Evolutionary conservation across 352 stramenopile species (phyloP).

Genomic region (Globisporangium lucens): DNA sequence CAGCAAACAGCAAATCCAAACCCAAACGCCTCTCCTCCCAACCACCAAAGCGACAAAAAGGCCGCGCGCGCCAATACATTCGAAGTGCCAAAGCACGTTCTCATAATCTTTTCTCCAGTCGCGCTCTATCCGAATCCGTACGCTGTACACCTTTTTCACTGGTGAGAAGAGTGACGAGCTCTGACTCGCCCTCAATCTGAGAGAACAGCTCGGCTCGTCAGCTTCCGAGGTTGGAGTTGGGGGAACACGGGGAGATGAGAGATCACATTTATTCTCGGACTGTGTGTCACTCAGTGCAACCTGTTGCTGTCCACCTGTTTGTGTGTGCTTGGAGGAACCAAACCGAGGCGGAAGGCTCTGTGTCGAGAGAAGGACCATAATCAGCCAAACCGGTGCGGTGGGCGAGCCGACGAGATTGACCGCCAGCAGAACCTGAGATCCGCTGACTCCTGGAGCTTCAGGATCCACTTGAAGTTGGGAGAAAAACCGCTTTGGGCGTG

Average conservation of each 20-base stretch:
- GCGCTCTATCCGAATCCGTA: too few relatives aligned
- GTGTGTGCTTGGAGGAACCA: not conserved
- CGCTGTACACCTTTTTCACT: not conserved
- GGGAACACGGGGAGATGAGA: not conserved
- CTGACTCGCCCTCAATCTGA: not conserved
- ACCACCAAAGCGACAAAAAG: too few relatives aligned
- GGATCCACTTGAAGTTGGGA: conserved; percentile 13
- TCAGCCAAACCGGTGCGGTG: not conserved
- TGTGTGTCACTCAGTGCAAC: not conserved
- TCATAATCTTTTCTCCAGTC: too few relatives aligned
- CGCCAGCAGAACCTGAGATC: too few relatives aligned
- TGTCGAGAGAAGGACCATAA: not conserved
- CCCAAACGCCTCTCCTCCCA: too few relatives aligned
- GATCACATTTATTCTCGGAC: not conserved
- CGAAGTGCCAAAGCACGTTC: too few relatives aligned
- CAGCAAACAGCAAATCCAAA: too few relatives aligned
- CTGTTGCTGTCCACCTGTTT: not conserved
- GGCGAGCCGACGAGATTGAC: not conserved
- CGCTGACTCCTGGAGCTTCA: not conserved
- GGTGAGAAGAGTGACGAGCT: not conserved
- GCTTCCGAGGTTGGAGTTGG: not conserved
- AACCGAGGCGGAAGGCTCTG: not conserved
- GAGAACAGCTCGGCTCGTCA: not conserved
- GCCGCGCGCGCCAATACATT: too few relatives aligned
- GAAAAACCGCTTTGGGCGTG: not conserved